These are phyloP conservation scores for Malus fusca DNA, from an alignment of 306 rosid species.

Conservation along the genomic window DNA sequence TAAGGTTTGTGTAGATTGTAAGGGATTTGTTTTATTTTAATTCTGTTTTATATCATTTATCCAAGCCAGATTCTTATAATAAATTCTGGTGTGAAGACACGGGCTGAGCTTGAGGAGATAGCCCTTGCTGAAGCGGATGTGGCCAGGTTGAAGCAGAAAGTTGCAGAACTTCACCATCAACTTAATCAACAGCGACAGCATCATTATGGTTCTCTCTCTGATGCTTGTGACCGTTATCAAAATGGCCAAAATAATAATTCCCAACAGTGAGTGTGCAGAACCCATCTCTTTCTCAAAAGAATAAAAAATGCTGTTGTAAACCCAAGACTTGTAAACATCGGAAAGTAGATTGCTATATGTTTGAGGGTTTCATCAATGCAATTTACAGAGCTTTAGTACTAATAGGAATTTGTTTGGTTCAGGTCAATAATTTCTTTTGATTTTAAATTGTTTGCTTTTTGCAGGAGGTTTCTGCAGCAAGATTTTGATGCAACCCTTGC, in stretches of 20 bases:
- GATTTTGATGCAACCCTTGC: constrained; percentile 96
- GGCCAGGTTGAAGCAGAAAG: constrained; percentile 96
- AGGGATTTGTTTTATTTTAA: neutral
- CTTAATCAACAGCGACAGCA: constrained; percentile 91
- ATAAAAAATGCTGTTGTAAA: neutral
- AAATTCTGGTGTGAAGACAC: constrained; percentile 53
- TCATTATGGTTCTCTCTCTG: constrained; percentile 88
- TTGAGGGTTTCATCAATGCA: neutral
- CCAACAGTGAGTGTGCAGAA: constrained; percentile 69
- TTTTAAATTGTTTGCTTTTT: neutral
- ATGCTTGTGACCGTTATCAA: constrained; percentile 76
- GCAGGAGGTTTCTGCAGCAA: constrained; percentile 95
- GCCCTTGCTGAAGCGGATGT: constrained; percentile 99
- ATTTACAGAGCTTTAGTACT: neutral
- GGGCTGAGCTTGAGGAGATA: constrained; percentile 98
- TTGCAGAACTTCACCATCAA: constrained; percentile 96
- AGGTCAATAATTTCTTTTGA: neutral
- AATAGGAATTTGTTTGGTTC: neutral
- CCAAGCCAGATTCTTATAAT: constrained; percentile 28
- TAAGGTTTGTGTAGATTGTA: constrained; percentile 45
- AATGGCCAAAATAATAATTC: constrained; percentile 69
- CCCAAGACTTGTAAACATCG: neutral
- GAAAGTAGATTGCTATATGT: neutral
- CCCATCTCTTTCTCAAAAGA: neutral
- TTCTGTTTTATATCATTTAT: constrained; percentile 3